Evolutionary conservation across 108 stramenopile species (phyloP), one percentile per base, ranked within the genome.

Genomic region (Pseudonitzschia multiseries): DNA sequence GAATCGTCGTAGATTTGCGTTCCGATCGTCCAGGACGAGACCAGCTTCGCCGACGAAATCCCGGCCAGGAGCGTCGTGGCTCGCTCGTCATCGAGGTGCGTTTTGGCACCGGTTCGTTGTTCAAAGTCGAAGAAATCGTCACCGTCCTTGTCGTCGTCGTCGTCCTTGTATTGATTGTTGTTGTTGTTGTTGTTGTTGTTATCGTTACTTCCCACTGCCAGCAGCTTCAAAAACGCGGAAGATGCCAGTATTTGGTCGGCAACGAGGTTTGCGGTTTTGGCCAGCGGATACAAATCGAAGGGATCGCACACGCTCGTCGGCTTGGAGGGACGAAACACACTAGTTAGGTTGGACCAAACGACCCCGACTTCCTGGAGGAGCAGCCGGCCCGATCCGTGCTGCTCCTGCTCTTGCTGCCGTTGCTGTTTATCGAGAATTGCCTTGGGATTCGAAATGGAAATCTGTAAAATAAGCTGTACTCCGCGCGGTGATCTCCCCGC

Each of bases 1-100:
- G 79, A 42, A 31, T 79, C 78, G 51, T 83, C 82, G 31, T 79
- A 79, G 22, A 83, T 71, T n/a, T 78, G 73, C 17, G 77, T 87
- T 15, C 79, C 69, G 70, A 87, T 81, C 0, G 86, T 81, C 86
- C 86, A 87, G 1, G 86, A 68, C 14, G 82, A 78, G 21, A 83
- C 62, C 31, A 83, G 48, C 15, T 60, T 44, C 27, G 66, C 68
- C 12, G 57, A 27, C 2, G 3, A n/a, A 3, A 51, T n/a, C n/a
- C 9, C 32, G 2, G 17, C 2, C 18, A 61, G 22, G 21, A 63
- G n/a, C 53, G 53, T 24, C 22, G 10, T 15, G 0, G 53, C 4
- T 54, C 53, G n/a, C n/a, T 54, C 24, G n/a, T 54, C 53, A 0
- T 24, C 53, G 53, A 8, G 22, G 8, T 24, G n/a, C n/a, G n/a